These are phyloP conservation scores for Chimonanthus praecox DNA, from an alignment of 164 flowering plant genomes.

Conservation along the genomic window DNA sequence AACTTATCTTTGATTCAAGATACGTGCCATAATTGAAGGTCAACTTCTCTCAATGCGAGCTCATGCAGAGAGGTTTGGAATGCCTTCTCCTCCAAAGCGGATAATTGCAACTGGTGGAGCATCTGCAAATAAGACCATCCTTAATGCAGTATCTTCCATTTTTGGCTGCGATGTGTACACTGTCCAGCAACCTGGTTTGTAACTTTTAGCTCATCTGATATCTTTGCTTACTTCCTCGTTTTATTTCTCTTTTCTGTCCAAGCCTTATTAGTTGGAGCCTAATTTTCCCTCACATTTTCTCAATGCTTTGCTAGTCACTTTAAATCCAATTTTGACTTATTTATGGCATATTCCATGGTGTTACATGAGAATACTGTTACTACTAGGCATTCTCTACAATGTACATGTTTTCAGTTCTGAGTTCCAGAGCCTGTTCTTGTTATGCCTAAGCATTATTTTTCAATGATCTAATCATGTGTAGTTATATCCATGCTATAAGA, in stretches of 20 bases:
- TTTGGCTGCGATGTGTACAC: conserved; percentile 84
- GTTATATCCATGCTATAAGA: too few relatives aligned
- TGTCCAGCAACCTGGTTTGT: conserved; percentile 72
- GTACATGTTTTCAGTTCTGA: too few relatives aligned
- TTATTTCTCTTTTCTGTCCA: not conserved
- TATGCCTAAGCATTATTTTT: too few relatives aligned
- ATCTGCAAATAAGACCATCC: conserved; percentile 71
- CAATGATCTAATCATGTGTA: too few relatives aligned
- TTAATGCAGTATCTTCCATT: conserved; percentile 56
- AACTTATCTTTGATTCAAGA: conserved; percentile 34
- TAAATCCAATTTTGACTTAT: not conserved
- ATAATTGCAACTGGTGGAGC: conserved; percentile 98
- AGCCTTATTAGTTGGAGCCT: not conserved
- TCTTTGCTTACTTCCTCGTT: not conserved
- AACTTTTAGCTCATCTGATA: not conserved
- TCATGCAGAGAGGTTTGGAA: conserved; percentile 84
- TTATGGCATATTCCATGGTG: too few relatives aligned
- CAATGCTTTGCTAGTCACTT: not conserved
- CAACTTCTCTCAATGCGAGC: conserved; percentile 88
- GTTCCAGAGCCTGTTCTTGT: too few relatives aligned
- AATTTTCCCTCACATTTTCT: not conserved
- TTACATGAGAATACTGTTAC: not conserved
- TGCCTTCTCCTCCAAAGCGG: conserved; percentile 87
- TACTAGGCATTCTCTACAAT: too few relatives aligned
- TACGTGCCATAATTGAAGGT: conserved; percentile 84